Percentiles rank a stretch among this genome's conserved stretches.
Conservation (phyloP, 73 alveolate genomes). For the Paramecium sonneborni region DNA sequence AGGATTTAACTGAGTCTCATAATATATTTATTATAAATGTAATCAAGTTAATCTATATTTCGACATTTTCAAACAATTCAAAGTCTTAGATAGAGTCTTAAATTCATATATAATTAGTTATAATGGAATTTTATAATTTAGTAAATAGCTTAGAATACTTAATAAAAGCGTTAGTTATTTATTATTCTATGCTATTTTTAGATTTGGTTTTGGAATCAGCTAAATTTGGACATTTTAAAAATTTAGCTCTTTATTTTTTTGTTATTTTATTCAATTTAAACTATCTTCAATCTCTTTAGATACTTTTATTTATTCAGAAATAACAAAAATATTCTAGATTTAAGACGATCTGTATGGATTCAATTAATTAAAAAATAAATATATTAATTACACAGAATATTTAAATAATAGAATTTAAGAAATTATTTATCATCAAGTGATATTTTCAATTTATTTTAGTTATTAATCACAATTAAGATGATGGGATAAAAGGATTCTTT, state of each 20-base stretch:
- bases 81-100: too few species aligned
- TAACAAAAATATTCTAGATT: not conserved
- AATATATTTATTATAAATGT: too few species aligned
- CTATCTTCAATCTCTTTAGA: not conserved
- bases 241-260: not conserved
- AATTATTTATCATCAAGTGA: constrained; percentile 6
- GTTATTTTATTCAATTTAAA: too few species aligned
- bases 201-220: not conserved
- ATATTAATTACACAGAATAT: not conserved
- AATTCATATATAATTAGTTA: too few species aligned
- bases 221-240: not conserved
- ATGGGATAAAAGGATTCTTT: not conserved
- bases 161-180: too few species aligned
- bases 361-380: not conserved
- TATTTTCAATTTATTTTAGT: not conserved
- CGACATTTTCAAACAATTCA: too few species aligned
- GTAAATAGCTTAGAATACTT: too few species aligned
- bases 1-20: too few species aligned
- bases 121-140: too few species aligned
- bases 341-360: not conserved
- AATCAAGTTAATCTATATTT: too few species aligned
- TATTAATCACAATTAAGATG: not conserved
- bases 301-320: not conserved
- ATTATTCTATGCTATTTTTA: too few species aligned
- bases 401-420: not conserved